These are phyloP conservation scores for Haplosporangium gracile DNA, from an alignment of 192 early-diverging fungal genomes.

Conservation along the genomic window DNA sequence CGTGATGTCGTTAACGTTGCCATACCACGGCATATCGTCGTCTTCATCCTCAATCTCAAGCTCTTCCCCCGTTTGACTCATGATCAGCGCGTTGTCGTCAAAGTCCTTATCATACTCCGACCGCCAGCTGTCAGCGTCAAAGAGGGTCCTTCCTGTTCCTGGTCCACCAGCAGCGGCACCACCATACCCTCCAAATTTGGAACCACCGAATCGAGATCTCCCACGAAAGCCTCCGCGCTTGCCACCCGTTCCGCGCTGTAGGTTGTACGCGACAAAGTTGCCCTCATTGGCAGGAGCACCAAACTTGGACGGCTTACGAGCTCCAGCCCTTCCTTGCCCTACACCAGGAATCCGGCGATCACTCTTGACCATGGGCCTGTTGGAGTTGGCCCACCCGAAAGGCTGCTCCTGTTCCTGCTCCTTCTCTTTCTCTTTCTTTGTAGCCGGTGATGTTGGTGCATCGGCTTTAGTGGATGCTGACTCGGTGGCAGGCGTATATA, in stretches of 20 bases:
- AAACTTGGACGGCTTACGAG: constrained; percentile 17
- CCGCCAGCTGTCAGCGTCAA: constrained; percentile 40
- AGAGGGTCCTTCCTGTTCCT: constrained; percentile 27
- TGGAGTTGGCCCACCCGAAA: constrained; percentile 39
- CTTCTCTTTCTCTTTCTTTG: neutral
- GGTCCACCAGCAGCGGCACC: neutral
- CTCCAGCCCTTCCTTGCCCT: constrained; percentile 36
- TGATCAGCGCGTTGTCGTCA: constrained; percentile 18
- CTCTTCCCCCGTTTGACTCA: constrained; percentile 17
- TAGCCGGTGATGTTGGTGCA: neutral
- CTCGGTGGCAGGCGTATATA: neutral
- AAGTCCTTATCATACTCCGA: constrained; percentile 44
- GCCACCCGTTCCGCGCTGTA: constrained; percentile 27
- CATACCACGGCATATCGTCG: constrained; percentile 45
- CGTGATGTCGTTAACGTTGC: constrained; percentile 26
- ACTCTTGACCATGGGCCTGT: constrained; percentile 47
- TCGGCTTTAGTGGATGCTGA: neutral
- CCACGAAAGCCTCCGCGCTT: constrained; percentile 36
- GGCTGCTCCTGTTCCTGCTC: neutral
- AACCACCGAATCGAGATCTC: constrained; percentile 27
- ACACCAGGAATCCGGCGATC: constrained; percentile 32
- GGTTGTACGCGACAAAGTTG: constrained; percentile 51
- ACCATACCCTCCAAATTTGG: constrained; percentile 15
- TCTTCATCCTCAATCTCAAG: constrained; percentile 28
- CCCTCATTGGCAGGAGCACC: constrained; percentile 20